Conservation (phyloP, 352 stramenopile species). For the Phytophthora rubi region DNA sequence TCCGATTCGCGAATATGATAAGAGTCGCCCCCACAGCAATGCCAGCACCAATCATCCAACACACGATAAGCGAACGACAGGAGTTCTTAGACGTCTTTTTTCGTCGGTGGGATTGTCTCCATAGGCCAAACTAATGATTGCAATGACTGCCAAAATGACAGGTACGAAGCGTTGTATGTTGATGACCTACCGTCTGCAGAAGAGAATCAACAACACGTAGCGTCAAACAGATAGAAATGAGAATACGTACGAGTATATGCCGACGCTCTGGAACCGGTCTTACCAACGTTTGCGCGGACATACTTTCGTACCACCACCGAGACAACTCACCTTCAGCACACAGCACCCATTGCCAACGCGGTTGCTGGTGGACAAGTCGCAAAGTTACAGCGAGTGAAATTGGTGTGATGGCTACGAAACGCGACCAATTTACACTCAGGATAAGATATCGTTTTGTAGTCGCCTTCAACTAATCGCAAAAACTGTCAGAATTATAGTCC, state of each 20-base stretch:
- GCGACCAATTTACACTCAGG: not conserved
- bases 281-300: too few species aligned
- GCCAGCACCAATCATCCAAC: slow-evolving; percentile 10
- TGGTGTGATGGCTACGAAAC: not conserved
- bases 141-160: slow-evolving; percentile 16
- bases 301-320: not conserved
- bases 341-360: not conserved
- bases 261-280: not conserved
- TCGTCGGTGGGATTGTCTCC: slow-evolving; percentile 15
- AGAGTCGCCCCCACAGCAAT: slow-evolving; percentile 1
- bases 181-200: slow-evolving; percentile 7
- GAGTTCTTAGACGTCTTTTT: slow-evolving; percentile 10
- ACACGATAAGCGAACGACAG: slow-evolving; percentile 5
- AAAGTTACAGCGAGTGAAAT: not conserved
- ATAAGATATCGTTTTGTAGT: not conserved
- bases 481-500: not conserved
- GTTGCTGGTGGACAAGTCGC: not conserved
- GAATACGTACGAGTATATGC: not conserved
- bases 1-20: too few species aligned
- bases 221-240: not conserved
- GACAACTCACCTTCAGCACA: not conserved
- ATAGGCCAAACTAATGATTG: slow-evolving; percentile 14
- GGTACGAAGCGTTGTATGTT: slow-evolving; percentile 8
- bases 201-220: slow-evolving; percentile 3
- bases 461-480: not conserved